Percentiles rank a stretch among this genome's conserved stretches.
Conservation (phyloP, 1,284 basidiomycete species). For the Sutorius eximius region DNA sequence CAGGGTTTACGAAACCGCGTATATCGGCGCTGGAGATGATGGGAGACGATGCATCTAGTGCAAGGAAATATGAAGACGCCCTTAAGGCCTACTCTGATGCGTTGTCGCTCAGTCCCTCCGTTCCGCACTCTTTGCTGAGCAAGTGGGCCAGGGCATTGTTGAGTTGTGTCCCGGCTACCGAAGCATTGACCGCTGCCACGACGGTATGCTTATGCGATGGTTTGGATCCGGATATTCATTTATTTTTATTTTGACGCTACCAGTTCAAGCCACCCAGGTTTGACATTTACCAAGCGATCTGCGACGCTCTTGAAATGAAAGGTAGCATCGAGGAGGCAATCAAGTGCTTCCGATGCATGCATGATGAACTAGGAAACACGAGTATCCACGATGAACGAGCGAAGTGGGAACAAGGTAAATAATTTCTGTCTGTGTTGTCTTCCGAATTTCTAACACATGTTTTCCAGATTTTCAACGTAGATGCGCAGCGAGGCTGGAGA, state of each 20-base stretch:
- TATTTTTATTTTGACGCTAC: too few relatives aligned
- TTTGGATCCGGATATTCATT: too few relatives aligned
- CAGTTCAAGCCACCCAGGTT: conserved; percentile 8
- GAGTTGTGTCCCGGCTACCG: too few relatives aligned
- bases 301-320: background rate
- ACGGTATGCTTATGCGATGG: background rate
- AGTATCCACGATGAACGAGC: background rate
- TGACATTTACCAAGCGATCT: background rate
- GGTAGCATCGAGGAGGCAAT: background rate
- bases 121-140: too few relatives aligned
- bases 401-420: conserved; percentile 5
- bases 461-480: conserved; percentile 2
- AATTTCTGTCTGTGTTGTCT: too few relatives aligned
- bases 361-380: background rate
- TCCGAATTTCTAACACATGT: accelerated
- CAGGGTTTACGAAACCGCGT: too few relatives aligned
- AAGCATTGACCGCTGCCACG: background rate
- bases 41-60: too few relatives aligned
- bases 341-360: conserved; percentile 2
- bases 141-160: too few relatives aligned
- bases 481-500: background rate
- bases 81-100: too few relatives aligned
- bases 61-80: too few relatives aligned
- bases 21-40: too few relatives aligned
- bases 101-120: too few relatives aligned